A percentile compares a stretch with the other conserved stretches of the same genome.
Conservation (phyloP, 1,139 yeast genomes). For the Debaryomyces sp. region DNA sequence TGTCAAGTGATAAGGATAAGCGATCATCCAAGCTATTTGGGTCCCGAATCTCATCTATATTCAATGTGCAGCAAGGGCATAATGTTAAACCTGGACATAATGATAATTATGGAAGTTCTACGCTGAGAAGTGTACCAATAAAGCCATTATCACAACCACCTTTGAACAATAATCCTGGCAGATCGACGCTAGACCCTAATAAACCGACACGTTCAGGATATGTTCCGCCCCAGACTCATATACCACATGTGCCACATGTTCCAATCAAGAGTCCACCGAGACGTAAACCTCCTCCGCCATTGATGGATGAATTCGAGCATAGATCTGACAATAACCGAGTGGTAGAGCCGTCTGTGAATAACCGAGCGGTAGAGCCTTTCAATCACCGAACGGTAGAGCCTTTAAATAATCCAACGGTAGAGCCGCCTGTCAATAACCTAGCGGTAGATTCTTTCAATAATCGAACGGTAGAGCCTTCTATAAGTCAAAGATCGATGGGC, state of each 20-base stretch:
- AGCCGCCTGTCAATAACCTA: neutral
- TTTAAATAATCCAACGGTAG: neutral
- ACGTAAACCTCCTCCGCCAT: conserved; percentile 28
- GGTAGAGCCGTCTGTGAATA: neutral
- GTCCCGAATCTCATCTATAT: conserved; percentile 30
- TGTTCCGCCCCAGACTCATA: neutral
- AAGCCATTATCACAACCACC: conserved; percentile 6
- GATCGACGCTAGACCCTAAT: neutral
- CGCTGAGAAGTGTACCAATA: neutral
- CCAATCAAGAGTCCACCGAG: conserved; percentile 8
- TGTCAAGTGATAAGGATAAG: conserved; percentile 18
- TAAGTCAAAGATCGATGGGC: neutral
- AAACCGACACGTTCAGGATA: neutral
- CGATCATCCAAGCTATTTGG: conserved; percentile 24
- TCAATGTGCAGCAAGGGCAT: conserved; percentile 17
- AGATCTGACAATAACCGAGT: neutral
- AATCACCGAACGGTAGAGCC: neutral
- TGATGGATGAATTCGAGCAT: conserved; percentile 4
- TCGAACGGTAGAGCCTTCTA: neutral
- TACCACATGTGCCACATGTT: conserved; percentile 18
- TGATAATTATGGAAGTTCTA: neutral
- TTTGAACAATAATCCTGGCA: conserved; percentile 1
- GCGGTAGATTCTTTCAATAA: neutral
- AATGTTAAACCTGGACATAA: neutral
- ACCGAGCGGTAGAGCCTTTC: too few species aligned